Percentiles rank a stretch among this genome's conserved stretches.
Evolutionary conservation across 768 basidiomycete genomes (phyloP).

Genomic region (Suillus placidus): DNA sequence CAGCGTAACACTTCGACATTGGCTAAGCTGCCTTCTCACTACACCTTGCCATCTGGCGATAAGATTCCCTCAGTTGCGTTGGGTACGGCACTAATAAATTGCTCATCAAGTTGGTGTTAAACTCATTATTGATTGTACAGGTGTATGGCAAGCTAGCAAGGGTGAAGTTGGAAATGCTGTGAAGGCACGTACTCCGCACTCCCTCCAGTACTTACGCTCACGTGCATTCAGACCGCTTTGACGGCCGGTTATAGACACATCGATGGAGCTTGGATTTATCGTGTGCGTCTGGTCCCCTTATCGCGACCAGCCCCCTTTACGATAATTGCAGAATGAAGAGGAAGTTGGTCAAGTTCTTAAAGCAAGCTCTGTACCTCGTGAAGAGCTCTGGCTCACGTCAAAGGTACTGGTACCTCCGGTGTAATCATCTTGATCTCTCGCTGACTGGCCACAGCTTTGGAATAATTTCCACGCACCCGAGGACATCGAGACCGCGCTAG

Average conservation of each 20-base stretch:
- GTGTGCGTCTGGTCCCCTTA: conserved; percentile 39
- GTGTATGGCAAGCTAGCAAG: conserved; percentile 61
- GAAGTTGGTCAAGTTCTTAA: conserved; percentile 68
- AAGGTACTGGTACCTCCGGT: conserved; percentile 37
- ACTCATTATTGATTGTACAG: conserved; percentile 33
- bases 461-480: conserved; percentile 76
- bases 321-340: conserved; percentile 55
- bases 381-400: conserved; percentile 69
- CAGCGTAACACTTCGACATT: conserved; percentile 27
- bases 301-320: conserved; percentile 10
- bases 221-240: conserved; percentile 49
- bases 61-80: conserved; percentile 69
- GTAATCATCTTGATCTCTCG: not conserved
- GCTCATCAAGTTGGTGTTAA: not conserved
- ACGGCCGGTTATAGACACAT: conserved; percentile 70
- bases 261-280: conserved; percentile 73
- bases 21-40: conserved; percentile 46
- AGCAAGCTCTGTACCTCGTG: conserved; percentile 60
- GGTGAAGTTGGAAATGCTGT: conserved; percentile 71
- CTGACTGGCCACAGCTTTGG: conserved; percentile 53
- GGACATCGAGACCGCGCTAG: conserved; percentile 66
- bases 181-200: conserved; percentile 41
- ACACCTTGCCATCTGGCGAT: conserved; percentile 65
- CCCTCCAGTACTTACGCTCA: not conserved
- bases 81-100: conserved; percentile 39